Evolutionary conservation across 768 basidiomycete genomes (phyloP), one percentile per base, ranked within the genome.

Genomic region (Calocera viscosa): DNA sequence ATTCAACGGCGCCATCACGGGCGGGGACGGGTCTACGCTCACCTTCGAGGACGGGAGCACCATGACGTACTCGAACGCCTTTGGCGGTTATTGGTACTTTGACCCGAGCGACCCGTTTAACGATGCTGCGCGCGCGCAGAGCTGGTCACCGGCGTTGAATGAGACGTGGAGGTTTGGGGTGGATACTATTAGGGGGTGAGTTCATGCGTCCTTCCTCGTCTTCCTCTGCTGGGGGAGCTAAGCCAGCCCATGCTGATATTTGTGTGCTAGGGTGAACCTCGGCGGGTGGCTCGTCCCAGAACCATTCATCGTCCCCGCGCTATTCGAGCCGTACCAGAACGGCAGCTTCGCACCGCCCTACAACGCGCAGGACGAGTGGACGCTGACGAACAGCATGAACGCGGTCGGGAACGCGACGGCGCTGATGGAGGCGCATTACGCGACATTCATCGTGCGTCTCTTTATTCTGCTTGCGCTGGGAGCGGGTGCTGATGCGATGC

Each of bases 101-200:
- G 84, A 90, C 75, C 85, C 86, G 16, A 80, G 85, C 49, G 79
- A 89, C 73, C 89, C 91, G 5, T 90, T 86, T 79, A 86, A 86
- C 76, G 85, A 88, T 73, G 79, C 82, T 47, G 91, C 91, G 7
- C 82, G 79, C 67, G 81, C 87, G 10, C 90, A 93, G 71, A 84
- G 82, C 1, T 94, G 89, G 86, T 87, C 88, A 5, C 90, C 90
- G 1, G 82, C 88, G 7, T 78, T 95, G 63, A 89, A 88, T 77
- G 80, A 85, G 71, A 82, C 78, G 30, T 95, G 91, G 89, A 80
- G 77, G 26, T 93, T 80, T 79, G 84, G 83, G 16, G 77, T 77
- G 64, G 82, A 90, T 77, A 82, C 78, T 47, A 76, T 89, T 34
- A 78, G 78, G 69, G 88, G 87, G 86, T 84, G 73, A 69, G 79